Evolutionary conservation across 495 filamentous ascomycete species (phyloP).

Genomic region (Letharia columbiana): DNA sequence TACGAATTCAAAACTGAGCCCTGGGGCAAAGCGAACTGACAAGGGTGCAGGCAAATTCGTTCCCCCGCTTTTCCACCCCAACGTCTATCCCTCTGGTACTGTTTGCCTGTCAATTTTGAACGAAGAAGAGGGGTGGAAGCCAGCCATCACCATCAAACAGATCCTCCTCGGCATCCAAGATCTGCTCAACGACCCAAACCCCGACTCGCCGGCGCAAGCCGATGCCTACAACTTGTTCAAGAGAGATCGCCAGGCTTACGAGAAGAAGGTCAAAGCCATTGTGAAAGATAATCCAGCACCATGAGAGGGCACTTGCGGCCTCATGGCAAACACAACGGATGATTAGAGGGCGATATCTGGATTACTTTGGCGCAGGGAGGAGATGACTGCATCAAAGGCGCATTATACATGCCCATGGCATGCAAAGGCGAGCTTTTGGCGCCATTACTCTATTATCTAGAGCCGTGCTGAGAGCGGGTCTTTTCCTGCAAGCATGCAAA

Average conservation of each 20-base stretch:
- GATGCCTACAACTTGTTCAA: constrained; percentile 97
- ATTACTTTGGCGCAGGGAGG: neutral
- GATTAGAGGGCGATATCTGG: neutral
- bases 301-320: constrained; percentile 27
- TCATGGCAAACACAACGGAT: neutral
- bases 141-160: constrained; percentile 95
- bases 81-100: constrained; percentile 96
- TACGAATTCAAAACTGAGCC: constrained; percentile 34
- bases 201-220: constrained; percentile 91
- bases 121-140: constrained; percentile 97
- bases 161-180: constrained; percentile 95
- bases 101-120: constrained; percentile 97
- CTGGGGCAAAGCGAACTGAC: neutral
- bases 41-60: constrained; percentile 75
- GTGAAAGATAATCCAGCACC: constrained; percentile 79
- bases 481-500: neutral
- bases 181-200: constrained; percentile 91
- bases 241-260: constrained; percentile 79
- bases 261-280: constrained; percentile 74
- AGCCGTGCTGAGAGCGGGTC: neutral
- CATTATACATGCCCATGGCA: neutral
- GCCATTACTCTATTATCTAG: neutral
- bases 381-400: neutral
- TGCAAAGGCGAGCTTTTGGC: neutral
- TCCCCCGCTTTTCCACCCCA: constrained; percentile 94